These are phyloP conservation scores for Pseudogymnoascus sp. DNA, from an alignment of 2,329 filamentous ascomycete species.

Conservation along the genomic window DNA sequence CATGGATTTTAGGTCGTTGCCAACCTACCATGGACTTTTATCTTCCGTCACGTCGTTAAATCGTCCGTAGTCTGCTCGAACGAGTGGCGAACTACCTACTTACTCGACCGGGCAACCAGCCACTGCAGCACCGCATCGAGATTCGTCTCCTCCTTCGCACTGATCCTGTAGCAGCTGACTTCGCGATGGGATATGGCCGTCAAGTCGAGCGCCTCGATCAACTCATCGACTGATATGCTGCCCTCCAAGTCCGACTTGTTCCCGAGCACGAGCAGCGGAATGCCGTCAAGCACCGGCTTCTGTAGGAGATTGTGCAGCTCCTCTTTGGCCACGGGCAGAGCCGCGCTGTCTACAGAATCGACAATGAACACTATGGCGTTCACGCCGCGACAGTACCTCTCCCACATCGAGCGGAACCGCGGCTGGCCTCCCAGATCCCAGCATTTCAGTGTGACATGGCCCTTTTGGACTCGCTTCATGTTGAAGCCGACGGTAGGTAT, in stretches of 20 bases:
- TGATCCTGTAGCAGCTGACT: slow-evolving; percentile 97
- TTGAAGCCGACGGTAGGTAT: slow-evolving; percentile 99
- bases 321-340: slow-evolving; percentile 78
- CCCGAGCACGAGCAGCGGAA: slow-evolving; percentile 86
- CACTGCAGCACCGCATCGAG: slow-evolving; percentile 94
- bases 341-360: slow-evolving; percentile 79
- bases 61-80: neutral
- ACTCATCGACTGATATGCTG: slow-evolving; percentile 85
- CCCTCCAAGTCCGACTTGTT: slow-evolving; percentile 96
- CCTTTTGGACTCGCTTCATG: slow-evolving; percentile 96
- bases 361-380: slow-evolving; percentile 99
- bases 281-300: slow-evolving; percentile 77
- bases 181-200: slow-evolving; percentile 86
- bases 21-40: slow-evolving; percentile 3
- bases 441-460: slow-evolving; percentile 96
- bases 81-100: slow-evolving; percentile 38
- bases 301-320: slow-evolving; percentile 85
- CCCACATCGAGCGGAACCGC: slow-evolving; percentile 97
- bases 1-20: neutral
- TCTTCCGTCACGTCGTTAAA: slow-evolving; percentile 3
- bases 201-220: slow-evolving; percentile 88
- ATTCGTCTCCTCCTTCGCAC: slow-evolving; percentile 97
- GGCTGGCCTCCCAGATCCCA: slow-evolving; percentile 98
- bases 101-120: slow-evolving; percentile 82
- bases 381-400: slow-evolving; percentile 93